Evolutionary conservation across 2,329 filamentous ascomycete genomes (phyloP).

Genomic region (Knoxdaviesia proteae): DNA sequence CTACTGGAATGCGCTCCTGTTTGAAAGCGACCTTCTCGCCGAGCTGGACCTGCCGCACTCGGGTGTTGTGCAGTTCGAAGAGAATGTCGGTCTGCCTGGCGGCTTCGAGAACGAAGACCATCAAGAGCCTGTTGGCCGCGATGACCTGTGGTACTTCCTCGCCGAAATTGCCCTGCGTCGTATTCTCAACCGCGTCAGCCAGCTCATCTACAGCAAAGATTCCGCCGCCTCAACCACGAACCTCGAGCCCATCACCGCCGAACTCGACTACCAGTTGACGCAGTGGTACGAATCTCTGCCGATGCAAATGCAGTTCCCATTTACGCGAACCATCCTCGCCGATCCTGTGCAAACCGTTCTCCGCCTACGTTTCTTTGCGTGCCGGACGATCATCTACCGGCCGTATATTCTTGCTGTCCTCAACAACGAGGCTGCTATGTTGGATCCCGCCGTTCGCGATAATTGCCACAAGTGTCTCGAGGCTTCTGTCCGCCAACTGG

Average conservation of each 20-base stretch:
- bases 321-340: conserved; percentile 41
- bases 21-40: conserved; percentile 60
- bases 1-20: conserved; percentile 68
- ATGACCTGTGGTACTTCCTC: conserved; percentile 72
- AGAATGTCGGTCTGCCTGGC: conserved; percentile 56
- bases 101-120: conserved; percentile 58
- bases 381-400: conserved; percentile 68
- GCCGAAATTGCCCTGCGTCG: conserved; percentile 63
- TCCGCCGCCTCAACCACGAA: conserved; percentile 50
- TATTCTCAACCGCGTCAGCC: conserved; percentile 58
- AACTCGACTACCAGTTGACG: conserved; percentile 62
- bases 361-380: conserved; percentile 63
- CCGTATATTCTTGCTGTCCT: conserved; percentile 66
- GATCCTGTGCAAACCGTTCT: conserved; percentile 65
- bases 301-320: conserved; percentile 54
- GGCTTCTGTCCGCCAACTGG: conserved; percentile 57
- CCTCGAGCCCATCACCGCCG: conserved; percentile 56
- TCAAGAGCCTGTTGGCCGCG: conserved; percentile 40
- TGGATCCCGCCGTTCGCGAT: conserved; percentile 53
- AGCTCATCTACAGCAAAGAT: conserved; percentile 59
- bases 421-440: conserved; percentile 51
- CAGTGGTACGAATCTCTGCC: conserved; percentile 74
- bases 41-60: conserved; percentile 68
- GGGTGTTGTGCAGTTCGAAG: conserved; percentile 64
- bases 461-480: conserved; percentile 68